Conservation (phyloP, 179 eudicot genomes). For the Drosera spatulata region DNA sequence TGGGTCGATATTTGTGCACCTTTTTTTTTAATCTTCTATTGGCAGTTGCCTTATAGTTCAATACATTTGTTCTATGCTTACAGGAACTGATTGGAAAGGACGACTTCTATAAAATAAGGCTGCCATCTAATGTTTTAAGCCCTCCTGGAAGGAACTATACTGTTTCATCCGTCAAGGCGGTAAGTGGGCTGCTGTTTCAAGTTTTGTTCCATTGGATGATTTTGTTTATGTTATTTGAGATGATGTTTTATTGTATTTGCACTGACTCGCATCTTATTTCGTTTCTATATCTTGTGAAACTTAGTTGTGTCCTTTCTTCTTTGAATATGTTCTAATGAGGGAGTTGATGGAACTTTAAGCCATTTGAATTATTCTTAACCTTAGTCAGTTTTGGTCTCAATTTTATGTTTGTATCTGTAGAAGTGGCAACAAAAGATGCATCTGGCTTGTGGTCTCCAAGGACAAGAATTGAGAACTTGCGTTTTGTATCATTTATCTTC, state of each 20-base stretch:
- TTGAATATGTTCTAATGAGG: too few relatives aligned
- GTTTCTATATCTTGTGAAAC: too few relatives aligned
- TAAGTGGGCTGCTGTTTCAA: conserved; percentile 25
- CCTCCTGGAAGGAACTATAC: conserved; percentile 82
- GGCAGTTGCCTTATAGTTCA: conserved; percentile 1
- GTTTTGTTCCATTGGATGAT: neutral
- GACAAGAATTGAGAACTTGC: too few relatives aligned
- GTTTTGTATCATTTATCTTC: too few relatives aligned
- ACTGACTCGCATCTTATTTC: neutral
- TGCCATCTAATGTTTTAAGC: conserved; percentile 73
- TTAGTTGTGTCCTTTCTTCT: too few relatives aligned
- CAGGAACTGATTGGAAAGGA: conserved; percentile 68
- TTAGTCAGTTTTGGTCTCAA: too few relatives aligned
- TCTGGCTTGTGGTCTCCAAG: too few relatives aligned
- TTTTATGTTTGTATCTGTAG: too few relatives aligned
- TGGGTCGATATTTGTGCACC: neutral
- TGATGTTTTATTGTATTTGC: neutral
- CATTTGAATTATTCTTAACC: too few relatives aligned
- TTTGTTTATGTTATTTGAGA: neutral
- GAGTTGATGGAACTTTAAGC: too few relatives aligned
- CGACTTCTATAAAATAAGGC: conserved; percentile 70
- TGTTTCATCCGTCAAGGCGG: conserved; percentile 79
- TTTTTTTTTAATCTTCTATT: neutral
- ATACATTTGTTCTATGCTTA: conserved; percentile 2
- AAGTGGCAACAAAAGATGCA: too few relatives aligned